Evolutionary conservation across 2,329 filamentous ascomycete genomes (phyloP).

Genomic region (Ceratocystiopsis minuta): DNA sequence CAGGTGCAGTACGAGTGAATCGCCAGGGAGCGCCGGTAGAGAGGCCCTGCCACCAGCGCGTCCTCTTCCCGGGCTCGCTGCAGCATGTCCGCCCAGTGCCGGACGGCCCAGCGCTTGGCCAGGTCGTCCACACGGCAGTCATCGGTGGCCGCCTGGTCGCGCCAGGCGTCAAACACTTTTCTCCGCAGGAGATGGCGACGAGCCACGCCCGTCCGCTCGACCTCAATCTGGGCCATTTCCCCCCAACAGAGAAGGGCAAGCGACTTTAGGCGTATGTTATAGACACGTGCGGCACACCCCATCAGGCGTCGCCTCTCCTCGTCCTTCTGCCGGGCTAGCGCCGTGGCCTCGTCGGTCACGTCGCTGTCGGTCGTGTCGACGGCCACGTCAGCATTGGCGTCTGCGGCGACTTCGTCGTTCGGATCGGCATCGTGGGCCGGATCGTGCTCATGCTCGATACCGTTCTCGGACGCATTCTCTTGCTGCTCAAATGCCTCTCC

Average conservation of each 20-base stretch:
- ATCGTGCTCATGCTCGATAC: too few relatives aligned
- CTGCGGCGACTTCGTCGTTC: neutral
- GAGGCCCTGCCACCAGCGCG: slow-evolving; percentile 13
- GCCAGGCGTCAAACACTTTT: slow-evolving; percentile 53
- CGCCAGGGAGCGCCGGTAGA: slow-evolving; percentile 14
- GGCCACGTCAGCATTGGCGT: neutral
- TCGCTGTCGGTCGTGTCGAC: neutral
- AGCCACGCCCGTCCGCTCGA: slow-evolving; percentile 47
- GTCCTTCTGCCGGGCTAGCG: slow-evolving; percentile 7
- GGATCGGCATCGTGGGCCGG: neutral
- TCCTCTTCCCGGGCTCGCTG: slow-evolving; percentile 10
- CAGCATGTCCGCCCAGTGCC: slow-evolving; percentile 13
- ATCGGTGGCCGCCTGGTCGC: slow-evolving; percentile 43
- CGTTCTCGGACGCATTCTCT: neutral
- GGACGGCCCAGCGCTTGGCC: slow-evolving; percentile 9
- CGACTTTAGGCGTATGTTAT: slow-evolving; percentile 45
- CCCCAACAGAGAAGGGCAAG: slow-evolving; percentile 55
- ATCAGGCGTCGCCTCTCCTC: slow-evolving; percentile 27
- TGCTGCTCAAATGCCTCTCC: too few relatives aligned
- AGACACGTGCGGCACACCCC: slow-evolving; percentile 40
- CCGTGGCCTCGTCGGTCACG: neutral
- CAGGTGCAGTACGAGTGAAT: slow-evolving; percentile 15
- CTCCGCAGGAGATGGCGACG: slow-evolving; percentile 52
- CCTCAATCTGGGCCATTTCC: slow-evolving; percentile 42
- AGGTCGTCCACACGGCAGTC: slow-evolving; percentile 7